These are phyloP conservation scores for Triticum urartu DNA, from an alignment of 176 grass and related monocot genomes.

Conservation along the genomic window DNA sequence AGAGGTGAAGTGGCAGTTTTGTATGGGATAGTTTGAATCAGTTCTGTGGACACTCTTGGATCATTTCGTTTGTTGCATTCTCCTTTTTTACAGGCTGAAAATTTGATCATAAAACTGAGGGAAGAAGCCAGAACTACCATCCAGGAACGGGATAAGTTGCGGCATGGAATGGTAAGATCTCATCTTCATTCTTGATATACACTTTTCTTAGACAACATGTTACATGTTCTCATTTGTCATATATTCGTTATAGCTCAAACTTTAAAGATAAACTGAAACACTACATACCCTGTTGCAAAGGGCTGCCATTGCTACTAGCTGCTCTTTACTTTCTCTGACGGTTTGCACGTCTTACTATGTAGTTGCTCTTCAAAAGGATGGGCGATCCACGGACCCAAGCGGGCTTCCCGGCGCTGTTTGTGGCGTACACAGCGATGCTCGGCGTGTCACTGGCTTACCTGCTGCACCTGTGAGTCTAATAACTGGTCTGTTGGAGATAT, in stretches of 20 bases:
- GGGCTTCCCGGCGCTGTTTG: conserved; percentile 37
- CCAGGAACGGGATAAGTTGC: conserved; percentile 52
- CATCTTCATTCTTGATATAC: neutral
- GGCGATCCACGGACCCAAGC: neutral
- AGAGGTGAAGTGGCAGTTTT: neutral
- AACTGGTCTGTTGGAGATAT: neutral
- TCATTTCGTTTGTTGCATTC: neutral
- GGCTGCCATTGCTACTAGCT: neutral
- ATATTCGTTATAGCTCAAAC: neutral
- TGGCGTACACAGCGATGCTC: conserved; percentile 30
- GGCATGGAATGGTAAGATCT: conserved; percentile 66
- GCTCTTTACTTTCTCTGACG: neutral
- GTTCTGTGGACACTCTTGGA: no score
- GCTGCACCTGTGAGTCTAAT: conserved; percentile 35
- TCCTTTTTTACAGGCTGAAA: conserved; percentile 65
- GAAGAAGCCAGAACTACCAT: conserved; percentile 51
- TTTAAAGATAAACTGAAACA: neutral
- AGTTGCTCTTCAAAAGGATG: conserved; percentile 34
- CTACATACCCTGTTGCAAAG: neutral
- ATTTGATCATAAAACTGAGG: conserved; percentile 56
- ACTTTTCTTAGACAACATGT: neutral
- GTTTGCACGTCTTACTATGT: neutral
- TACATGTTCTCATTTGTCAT: neutral
- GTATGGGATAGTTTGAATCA: no score
- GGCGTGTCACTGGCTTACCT: conserved; percentile 62